phyloP scores from a whole-genome alignment of 305 asterid species.

The Coffea humblotiana region DNA sequence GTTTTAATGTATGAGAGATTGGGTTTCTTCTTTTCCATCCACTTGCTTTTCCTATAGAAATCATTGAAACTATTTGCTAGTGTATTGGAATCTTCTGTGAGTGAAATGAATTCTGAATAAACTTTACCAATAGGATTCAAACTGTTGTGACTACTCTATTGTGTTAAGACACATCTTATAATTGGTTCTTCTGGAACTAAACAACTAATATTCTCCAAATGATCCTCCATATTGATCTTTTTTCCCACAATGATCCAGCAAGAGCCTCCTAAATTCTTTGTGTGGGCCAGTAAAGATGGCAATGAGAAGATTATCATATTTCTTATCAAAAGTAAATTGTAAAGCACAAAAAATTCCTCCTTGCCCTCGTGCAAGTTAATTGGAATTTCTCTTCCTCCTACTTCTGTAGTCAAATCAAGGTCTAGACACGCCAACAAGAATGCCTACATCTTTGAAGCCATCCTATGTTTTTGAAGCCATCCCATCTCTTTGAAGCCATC shows the following conservation, averaged over 20 bases:
- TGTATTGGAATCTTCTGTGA: neutral
- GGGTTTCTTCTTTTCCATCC: neutral
- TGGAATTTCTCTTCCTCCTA: neutral
- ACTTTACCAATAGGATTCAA: neutral
- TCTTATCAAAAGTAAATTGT: neutral
- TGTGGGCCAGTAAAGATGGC: neutral
- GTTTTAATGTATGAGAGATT: neutral
- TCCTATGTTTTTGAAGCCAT: no score
- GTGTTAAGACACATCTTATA: neutral
- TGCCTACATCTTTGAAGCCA: neutral
- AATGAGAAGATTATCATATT: neutral
- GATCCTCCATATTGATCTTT: neutral
- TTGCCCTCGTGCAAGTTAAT: neutral
- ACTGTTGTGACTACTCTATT: neutral
- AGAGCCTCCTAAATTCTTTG: neutral
- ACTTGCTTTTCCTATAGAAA: neutral
- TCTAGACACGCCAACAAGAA: neutral
- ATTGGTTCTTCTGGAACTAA: neutral
- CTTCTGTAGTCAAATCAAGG: neutral
- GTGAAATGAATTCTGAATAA: neutral
- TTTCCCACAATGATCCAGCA: neutral
- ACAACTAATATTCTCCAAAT: neutral
- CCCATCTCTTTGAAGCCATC: neutral
- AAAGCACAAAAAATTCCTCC: neutral
- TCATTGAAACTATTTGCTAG: neutral